Evolutionary conservation across 202 grass and related monocot species (phyloP).

Genomic region (Dendrocalamus latiflorus): DNA sequence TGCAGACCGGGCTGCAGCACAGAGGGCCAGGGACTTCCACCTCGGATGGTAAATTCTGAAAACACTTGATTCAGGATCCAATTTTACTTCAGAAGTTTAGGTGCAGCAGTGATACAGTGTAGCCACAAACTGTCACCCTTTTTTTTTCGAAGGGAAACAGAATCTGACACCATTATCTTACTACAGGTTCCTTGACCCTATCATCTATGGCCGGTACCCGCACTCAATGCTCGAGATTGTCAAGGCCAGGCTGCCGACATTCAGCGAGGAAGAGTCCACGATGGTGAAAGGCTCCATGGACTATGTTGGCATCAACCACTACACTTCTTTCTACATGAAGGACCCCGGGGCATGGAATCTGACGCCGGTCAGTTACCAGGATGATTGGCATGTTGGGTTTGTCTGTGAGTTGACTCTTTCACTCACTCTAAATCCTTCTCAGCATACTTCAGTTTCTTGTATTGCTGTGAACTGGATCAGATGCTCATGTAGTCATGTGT

Average conservation of each 20-base stretch:
- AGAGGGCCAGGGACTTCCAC: constrained; percentile 79
- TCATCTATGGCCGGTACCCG: constrained; percentile 60
- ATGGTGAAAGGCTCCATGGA: constrained; percentile 89
- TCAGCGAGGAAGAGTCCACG: constrained; percentile 60
- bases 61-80: too few species aligned
- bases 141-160: background rate
- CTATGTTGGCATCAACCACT: constrained; percentile 79
- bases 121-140: background rate
- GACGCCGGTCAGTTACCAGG: constrained; percentile 52
- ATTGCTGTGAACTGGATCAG: background rate
- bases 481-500: constrained; percentile 4
- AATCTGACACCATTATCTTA: background rate
- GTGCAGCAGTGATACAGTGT: background rate
- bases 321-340: constrained; percentile 82
- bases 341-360: constrained; percentile 43
- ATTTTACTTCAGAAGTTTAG: background rate
- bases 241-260: constrained; percentile 56
- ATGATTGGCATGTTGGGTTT: constrained; percentile 75
- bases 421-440: too few species aligned
- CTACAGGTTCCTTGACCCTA: constrained; percentile 77
- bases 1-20: constrained; percentile 53
- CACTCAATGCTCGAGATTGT: constrained; percentile 64
- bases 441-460: background rate
- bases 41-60: constrained; percentile 85
- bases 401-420: constrained; percentile 53